Base-by-base conservation (phyloP, 371 early-diverging fungal genomes). In the Mucor lusitanicus region DNA sequence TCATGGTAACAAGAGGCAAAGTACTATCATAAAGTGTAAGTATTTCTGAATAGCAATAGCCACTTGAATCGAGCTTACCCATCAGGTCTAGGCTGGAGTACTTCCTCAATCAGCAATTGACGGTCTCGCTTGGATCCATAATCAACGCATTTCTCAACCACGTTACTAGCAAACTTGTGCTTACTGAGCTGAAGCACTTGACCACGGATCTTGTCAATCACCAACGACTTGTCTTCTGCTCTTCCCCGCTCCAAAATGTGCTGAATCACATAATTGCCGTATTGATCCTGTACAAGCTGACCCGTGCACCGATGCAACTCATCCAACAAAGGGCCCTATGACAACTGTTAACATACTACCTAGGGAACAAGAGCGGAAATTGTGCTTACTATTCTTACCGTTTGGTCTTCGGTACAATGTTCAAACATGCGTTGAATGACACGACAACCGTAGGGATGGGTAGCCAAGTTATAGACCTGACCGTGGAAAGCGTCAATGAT, bases 341-440 rank as follows among this genome's bases (percentile, higher is more conserved):
- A 48, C 23, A 19, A 21, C 3, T 8, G 28, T 35, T 33, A 25
- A 27, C 21, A 46, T 27, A 25, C 13, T 55, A 6, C 60, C 42
- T n/a, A n/a, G n/a, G n/a, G 25, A 17, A 30, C 30, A 30, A 30
- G 30, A 30, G 30, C n/a, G n/a, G n/a, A 6, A 30, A 30, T 21
- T 27, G 6, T 30, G 55, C 42, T 64, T 63, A 66, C 86, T 21
- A 62, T 62, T 50, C 65, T 71, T 80, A 90, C 90, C 12, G 91
- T 92, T 76, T 94, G 93, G 42, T 82, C 85, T 39, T 95, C 96
- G n/a, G 91, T 85, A 74, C 97, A 96, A 76, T 97, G 96, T 80
- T 99, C 99, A 89, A 99, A 99, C 87, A 99, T 95, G 25, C 99
- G 91, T 83, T 99, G 99, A 67, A 99, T 97, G 40, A 99, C 99